phyloP scores from a whole-genome alignment of 2,329 filamentous ascomycete species.

The Aureobasidium subglaciale region DNA sequence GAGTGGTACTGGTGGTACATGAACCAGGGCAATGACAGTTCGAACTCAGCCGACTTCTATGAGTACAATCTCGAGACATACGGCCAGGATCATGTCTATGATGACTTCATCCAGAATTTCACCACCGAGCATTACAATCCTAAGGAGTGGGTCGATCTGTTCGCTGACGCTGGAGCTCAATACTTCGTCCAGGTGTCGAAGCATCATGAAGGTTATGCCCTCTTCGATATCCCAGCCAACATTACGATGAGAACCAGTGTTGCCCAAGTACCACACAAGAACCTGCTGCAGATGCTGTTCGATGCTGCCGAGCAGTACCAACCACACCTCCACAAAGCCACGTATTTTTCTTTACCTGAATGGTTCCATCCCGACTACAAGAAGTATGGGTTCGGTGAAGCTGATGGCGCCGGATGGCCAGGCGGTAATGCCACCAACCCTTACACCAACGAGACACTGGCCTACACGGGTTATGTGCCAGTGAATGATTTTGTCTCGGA shows the following conservation, averaged over 20 bases:
- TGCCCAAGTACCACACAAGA: slow-evolving; percentile 33
- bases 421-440: slow-evolving; percentile 40
- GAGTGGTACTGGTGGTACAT: slow-evolving; percentile 42
- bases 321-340: slow-evolving; percentile 37
- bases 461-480: slow-evolving; percentile 39
- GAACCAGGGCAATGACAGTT: slow-evolving; percentile 28
- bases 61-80: slow-evolving; percentile 46
- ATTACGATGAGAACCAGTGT: slow-evolving; percentile 37
- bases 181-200: slow-evolving; percentile 41
- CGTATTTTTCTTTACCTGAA: slow-evolving; percentile 41
- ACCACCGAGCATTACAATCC: slow-evolving; percentile 45
- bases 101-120: slow-evolving; percentile 50
- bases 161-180: slow-evolving; percentile 45
- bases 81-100: slow-evolving; percentile 46
- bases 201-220: slow-evolving; percentile 42
- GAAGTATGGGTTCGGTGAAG: slow-evolving; percentile 32
- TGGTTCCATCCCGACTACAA: slow-evolving; percentile 42
- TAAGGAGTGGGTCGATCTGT: slow-evolving; percentile 48
- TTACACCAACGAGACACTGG: slow-evolving; percentile 36
- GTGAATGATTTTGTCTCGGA: slow-evolving; percentile 37
- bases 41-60: slow-evolving; percentile 33
- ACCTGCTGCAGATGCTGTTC: slow-evolving; percentile 38
- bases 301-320: slow-evolving; percentile 37
- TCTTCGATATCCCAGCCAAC: slow-evolving; percentile 37
- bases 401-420: slow-evolving; percentile 23